Evolutionary conservation across 139 green algal species (phyloP).

Genomic region (Coelastrella sp.): DNA sequence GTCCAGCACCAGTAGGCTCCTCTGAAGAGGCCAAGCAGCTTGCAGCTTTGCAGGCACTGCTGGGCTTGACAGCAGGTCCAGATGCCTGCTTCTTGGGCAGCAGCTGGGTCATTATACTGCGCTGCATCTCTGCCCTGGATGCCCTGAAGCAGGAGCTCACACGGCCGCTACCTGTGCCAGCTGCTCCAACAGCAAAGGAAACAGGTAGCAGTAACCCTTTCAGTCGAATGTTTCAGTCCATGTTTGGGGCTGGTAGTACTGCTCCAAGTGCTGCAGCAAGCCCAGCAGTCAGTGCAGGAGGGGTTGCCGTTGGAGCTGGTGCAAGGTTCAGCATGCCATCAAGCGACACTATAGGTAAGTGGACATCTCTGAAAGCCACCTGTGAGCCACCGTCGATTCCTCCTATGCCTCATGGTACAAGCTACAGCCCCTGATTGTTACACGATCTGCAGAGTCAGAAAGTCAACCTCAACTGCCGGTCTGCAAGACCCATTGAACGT

Average conservation of each 20-base stretch:
- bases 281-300: constrained; percentile 24
- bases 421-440: no score
- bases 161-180: constrained; percentile 12
- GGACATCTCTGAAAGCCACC: no score
- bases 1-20: constrained; percentile 44
- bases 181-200: not conserved
- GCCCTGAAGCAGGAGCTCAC: constrained; percentile 59
- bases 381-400: no score
- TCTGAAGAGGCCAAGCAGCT: constrained; percentile 70
- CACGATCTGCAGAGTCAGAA: no score
- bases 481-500: no score
- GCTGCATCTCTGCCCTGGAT: constrained; percentile 78
- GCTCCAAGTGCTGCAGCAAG: not conserved
- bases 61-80: constrained; percentile 65
- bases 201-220: constrained; percentile 50
- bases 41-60: constrained; percentile 71
- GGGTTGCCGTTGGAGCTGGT: not conserved
- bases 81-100: constrained; percentile 79
- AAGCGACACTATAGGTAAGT: no score
- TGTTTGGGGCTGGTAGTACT: constrained; percentile 28
- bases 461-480: no score
- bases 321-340: not conserved
- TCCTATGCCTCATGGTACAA: no score
- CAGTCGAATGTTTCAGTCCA: constrained; percentile 16
- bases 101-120: constrained; percentile 82